Conservation (phyloP, 108 stramenopile species). For the Cyclotella kingstonii region DNA sequence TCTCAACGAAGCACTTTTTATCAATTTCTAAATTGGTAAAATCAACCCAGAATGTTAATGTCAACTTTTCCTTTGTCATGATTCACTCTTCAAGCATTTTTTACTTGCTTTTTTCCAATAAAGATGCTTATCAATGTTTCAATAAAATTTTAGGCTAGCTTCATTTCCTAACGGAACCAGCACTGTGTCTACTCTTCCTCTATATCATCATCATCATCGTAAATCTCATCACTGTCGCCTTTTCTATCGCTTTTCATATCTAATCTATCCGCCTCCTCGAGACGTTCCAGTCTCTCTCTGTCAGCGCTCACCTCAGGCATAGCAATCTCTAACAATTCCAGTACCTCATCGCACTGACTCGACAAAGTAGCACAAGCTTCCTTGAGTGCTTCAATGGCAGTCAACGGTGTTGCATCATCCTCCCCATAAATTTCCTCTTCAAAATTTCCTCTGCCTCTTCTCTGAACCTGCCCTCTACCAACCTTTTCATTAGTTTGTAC, state of each 20-base stretch:
- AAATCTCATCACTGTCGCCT: no score
- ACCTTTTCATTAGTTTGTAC: conserved; percentile 72
- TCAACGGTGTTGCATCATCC: conserved; percentile 3
- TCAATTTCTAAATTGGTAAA: no score
- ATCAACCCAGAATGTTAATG: no score
- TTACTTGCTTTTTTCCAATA: no score
- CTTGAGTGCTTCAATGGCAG: conserved; percentile 69
- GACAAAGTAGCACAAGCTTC: conserved; percentile 69
- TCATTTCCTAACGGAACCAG: no score
- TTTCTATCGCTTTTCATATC: no score
- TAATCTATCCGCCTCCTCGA: conserved; percentile 37
- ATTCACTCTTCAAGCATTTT: no score
- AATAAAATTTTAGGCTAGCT: neutral
- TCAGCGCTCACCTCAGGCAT: conserved; percentile 74
- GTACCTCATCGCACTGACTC: conserved; percentile 70
- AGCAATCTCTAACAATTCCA: conserved; percentile 58
- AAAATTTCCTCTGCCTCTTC: neutral
- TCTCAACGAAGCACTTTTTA: no score
- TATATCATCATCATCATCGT: neutral
- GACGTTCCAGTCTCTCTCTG: conserved; percentile 42
- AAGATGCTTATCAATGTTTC: no score
- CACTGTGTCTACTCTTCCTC: neutral
- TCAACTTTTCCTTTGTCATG: no score
- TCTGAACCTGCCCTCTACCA: neutral
- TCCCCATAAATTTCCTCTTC: conserved; percentile 9